A percentile compares a stretch with the other conserved stretches of the same genome.
phyloP scores from a whole-genome alignment of 352 stramenopile genomes.

The Pythium pyrilobum region DNA sequence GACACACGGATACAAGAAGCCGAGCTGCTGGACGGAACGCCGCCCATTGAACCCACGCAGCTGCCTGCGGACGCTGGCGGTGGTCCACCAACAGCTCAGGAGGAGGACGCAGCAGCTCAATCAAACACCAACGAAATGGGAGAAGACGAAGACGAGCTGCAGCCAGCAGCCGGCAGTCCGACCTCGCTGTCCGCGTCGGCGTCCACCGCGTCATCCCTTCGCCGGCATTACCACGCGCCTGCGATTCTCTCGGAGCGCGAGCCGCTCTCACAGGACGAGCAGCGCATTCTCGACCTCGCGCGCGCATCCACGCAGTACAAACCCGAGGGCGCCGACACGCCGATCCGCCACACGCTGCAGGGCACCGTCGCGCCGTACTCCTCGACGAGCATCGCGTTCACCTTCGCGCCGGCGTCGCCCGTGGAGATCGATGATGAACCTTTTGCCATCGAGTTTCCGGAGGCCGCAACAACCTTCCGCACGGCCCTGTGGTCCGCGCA shows the following conservation, averaged over 20 bases:
- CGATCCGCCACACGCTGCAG: slow-evolving; percentile 30
- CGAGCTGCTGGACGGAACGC: too few species aligned
- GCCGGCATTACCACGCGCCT: too few species aligned
- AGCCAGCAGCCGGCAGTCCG: too few species aligned
- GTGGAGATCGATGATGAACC: slow-evolving; percentile 27
- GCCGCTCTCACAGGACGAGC: slow-evolving; percentile 27
- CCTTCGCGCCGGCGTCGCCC: slow-evolving; percentile 42
- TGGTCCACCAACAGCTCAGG: too few species aligned
- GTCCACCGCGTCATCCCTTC: neutral
- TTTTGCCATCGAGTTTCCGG: slow-evolving; percentile 38
- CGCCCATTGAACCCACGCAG: too few species aligned
- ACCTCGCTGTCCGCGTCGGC: slow-evolving; percentile 1
- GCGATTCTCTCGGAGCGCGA: neutral
- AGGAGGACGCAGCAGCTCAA: too few species aligned
- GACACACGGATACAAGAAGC: neutral
- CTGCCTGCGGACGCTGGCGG: too few species aligned
- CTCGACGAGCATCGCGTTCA: slow-evolving; percentile 40
- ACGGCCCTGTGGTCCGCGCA: slow-evolving; percentile 6
- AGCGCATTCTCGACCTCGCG: slow-evolving; percentile 25
- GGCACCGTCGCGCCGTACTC: slow-evolving; percentile 53
- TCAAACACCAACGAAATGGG: too few species aligned
- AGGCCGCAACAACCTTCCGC: neutral
- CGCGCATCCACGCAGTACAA: slow-evolving; percentile 30
- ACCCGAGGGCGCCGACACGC: slow-evolving; percentile 31
- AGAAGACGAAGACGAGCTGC: too few species aligned